Base-by-base conservation (phyloP, 2,329 filamentous ascomycete species). In the Chaetomium olivaceum region DNA sequence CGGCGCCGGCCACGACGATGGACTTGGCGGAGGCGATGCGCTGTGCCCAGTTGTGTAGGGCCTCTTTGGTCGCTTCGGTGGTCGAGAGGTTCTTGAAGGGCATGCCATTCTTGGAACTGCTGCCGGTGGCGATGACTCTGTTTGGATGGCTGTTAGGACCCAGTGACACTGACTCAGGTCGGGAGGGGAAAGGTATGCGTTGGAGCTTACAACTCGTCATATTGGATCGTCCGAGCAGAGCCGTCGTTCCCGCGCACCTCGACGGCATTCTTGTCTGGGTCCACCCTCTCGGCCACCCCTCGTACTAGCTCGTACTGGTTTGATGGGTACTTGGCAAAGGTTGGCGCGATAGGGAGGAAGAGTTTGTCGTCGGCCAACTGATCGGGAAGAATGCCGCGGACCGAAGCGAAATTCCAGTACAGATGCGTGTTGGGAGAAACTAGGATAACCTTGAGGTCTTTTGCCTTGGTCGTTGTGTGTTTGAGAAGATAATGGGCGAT, bases 1-100 rank as follows among this genome's bases (percentile, higher is more conserved):
- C 84, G 9, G 80, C 84, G 46, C 84, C 84, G 19, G 78, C 82
- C 3, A 86, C 76, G 59, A 86, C 81, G 65, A 86, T 80, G 29
- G 78, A 80, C 64, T 78, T 75, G 16, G 83, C 83, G 11, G 72
- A 68, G 14, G 74, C 71, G 68, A 87, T 78, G 54, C 76, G 71
- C 1, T 72, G 46, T 27, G 78, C 79, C 43, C 80, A 69, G 21
- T 68, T 61, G 31, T 76, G 76, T 3, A 85, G 70, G 23, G 74
- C 74, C 0, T 74, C 72, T 61, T 77, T 78, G 31, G 82, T 83
- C 63, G 78, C 71, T 62, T 80, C 76, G 0, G 80, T 79, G 1
- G 78, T 78, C 4, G 73, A 78, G 11, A 81, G 68, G 23, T 73
- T 74, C 73, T 86, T 87, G 74, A 81, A 87, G 0, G 85, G 83